Evolutionary conservation across 2,329 filamentous ascomycete species (phyloP).

Genomic region (Trichoderma pleuroti): DNA sequence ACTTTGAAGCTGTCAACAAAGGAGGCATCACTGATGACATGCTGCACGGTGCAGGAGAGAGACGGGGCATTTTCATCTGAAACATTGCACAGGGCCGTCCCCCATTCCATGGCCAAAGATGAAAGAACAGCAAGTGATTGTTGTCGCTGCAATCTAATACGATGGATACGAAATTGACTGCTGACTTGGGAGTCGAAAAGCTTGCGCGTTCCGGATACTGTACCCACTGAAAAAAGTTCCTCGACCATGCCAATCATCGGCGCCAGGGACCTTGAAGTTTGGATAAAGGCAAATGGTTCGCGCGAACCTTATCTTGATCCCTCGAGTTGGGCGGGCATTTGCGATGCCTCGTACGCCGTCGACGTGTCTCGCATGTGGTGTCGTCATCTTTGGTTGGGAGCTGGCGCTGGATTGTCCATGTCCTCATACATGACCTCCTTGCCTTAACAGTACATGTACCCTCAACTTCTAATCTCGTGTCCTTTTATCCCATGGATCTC

Average conservation of each 20-base stretch:
- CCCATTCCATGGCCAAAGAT: background rate
- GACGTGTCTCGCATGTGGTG: constrained; percentile 5
- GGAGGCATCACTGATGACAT: background rate
- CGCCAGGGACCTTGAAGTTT: background rate
- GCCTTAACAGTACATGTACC: background rate
- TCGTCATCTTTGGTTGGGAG: background rate
- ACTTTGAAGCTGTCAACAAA: background rate
- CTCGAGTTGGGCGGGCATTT: background rate
- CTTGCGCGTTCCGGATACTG: constrained; percentile 15
- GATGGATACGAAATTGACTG: background rate
- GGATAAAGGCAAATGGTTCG: background rate
- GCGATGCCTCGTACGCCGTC: background rate
- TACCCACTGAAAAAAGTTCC: constrained; percentile 14
- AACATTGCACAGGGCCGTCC: background rate
- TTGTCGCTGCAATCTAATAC: background rate
- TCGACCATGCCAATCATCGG: background rate
- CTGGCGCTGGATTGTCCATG: background rate
- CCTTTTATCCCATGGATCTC: background rate
- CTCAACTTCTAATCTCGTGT: background rate
- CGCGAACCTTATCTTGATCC: background rate
- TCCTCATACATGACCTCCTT: background rate
- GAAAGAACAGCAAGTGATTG: background rate
- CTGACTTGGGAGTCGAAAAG: background rate
- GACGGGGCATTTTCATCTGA: background rate
- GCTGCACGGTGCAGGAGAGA: background rate